phyloP scores from a whole-genome alignment of 805 yeast species.

The Candida endomychidarum region DNA sequence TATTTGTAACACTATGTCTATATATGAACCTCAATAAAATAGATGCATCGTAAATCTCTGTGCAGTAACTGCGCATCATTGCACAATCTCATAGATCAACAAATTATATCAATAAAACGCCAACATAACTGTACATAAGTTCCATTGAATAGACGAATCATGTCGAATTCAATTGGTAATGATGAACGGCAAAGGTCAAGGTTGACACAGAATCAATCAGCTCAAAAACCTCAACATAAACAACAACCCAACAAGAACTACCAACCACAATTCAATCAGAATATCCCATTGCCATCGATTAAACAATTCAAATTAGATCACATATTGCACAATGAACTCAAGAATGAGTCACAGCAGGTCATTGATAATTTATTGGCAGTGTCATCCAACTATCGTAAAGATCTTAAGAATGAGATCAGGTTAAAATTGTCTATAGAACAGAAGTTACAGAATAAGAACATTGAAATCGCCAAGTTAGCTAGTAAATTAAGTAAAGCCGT shows the following conservation, averaged over 20 bases:
- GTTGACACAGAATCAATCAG: not conserved
- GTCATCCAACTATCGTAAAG: slow-evolving; percentile 33
- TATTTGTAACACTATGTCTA: not conserved
- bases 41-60: no score
- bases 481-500: slow-evolving; percentile 19
- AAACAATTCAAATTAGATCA: slow-evolving; percentile 31
- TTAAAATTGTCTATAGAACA: slow-evolving; percentile 37
- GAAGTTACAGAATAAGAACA: slow-evolving; percentile 40
- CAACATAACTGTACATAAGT: no score
- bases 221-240: not conserved
- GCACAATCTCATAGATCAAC: no score
- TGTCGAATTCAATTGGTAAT: not conserved
- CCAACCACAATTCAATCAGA: slow-evolving; percentile 14
- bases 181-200: no score
- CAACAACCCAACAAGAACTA: slow-evolving; percentile 10
- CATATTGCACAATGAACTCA: slow-evolving; percentile 26
- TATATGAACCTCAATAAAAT: no score
- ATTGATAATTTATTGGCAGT: slow-evolving; percentile 27
- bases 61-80: not conserved
- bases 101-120: no score
- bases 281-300: slow-evolving; percentile 23
- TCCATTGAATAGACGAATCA: not conserved
- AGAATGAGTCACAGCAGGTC: slow-evolving; percentile 31
- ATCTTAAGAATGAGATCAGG: slow-evolving; percentile 35
- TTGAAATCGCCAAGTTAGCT: slow-evolving; percentile 32